Base-by-base conservation (phyloP, 208 protist species). In the Wallacemonas sp. region DNA sequence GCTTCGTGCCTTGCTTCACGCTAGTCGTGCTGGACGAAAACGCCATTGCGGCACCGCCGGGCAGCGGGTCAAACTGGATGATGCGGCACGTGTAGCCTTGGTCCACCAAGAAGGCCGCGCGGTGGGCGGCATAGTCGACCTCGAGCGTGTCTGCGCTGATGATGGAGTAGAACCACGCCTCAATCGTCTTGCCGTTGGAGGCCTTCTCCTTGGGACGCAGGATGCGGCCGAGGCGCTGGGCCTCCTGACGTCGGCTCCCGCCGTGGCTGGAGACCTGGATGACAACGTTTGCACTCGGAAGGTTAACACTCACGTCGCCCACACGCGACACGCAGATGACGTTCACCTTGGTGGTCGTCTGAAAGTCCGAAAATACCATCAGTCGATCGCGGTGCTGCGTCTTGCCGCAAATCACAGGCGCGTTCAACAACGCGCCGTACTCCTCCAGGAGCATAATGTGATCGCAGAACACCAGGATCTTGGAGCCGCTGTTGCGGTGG, bases 401-500 rank as follows among this genome's bases (percentile, higher is more conserved):
- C 11, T 81, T 74, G 20, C 99, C 99, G 65, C 94, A 93, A 59
- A 99, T 99, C 32, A 96, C 88, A 23, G 94, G 94, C 33, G 78
- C 74, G 10, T 77, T 45, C 0, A 99, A 72, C 45, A 92, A 52
- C 16, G 67, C 71, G 0, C 96, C 97, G 76, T 99, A 99, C 70
- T 94, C 79, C 62, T 98, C 72, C 8, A 99, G 77, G 18, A 99
- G 82, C 77, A 97, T 93, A 22, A 99, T 75, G 76, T 98, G 97
- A 81, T 99, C 99, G 57, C 90, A 98, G 83, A 99, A 99, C 48
- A 99, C 97, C 14, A 99, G 92, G 49, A 99, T 98, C 74, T 99
- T 99, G 42, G 99, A 97, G 5, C 93, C 94, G 31, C 79, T 75
- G 8, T 67, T 69, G 22, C 88, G 72, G 79, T 99, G 98, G 36